Base-by-base conservation (phyloP, 345 rosid species). In the Syzygium grande region DNA sequence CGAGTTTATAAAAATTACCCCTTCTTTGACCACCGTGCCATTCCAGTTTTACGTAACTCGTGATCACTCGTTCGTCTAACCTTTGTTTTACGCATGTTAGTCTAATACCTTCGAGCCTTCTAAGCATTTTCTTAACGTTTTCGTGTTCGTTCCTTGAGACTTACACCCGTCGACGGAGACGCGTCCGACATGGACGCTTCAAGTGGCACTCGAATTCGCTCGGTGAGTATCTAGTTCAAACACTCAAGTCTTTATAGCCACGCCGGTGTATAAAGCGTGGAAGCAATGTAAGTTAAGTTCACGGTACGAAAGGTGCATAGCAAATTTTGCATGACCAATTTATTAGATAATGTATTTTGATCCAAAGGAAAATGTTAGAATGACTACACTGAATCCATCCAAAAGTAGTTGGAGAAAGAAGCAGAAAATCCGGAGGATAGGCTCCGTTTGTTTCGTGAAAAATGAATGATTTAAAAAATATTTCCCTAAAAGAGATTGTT, bases 41-140 rank as follows among this genome's bases (percentile, higher is more conserved):
- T 30, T 29, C 77, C 15, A 63, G 1, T 0, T 63, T 15, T 29
- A 29, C 21, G 5, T 29, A n/a, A 63, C 77, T 63, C 5, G 29
- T 29, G 77, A 63, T 29, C 21, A 63, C 21, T 30, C 14, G 7
- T 63, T 0, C 38, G 41, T 63, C 77, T 63, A 14, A 29, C 0
- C 38, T 63, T 63, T 63, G 38, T n/a, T n/a, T 63, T 63, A n/a
- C 73, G 19, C 73, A 14, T 63, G 73, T 63, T 63, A 1, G 73
- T 63, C 73, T 63, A 29, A 6, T 0, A 13, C 34, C 73, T n/a
- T n/a, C 38, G 0, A n/a, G 0, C 73, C 0, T n/a, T 15, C 4
- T n/a, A 38, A n/a, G 38, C 73, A 6, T 63, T n/a, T 29, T 63
- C 77, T 29, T 17, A 63, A 63, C 17, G 41, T 15, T 29, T 63